Conservation (phyloP, 179 eudicot genomes). For the Beta corolliflora region DNA sequence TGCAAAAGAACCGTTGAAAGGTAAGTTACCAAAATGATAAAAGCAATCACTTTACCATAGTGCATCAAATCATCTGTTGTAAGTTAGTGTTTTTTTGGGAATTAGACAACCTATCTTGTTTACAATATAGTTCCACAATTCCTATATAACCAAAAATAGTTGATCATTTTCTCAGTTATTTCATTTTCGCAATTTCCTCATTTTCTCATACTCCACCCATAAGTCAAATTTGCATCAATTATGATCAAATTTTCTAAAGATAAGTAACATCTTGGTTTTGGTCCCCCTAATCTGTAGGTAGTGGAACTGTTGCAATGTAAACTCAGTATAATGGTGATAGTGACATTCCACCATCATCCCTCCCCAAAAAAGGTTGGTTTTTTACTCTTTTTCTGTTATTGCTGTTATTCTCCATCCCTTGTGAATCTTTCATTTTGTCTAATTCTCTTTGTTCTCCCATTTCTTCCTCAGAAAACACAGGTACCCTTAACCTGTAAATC, state of each 20-base stretch:
- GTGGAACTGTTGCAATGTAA: constrained; percentile 27
- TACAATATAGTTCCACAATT: constrained; percentile 2
- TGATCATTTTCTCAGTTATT: background rate
- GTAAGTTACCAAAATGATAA: constrained; percentile 30
- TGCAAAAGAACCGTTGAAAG: constrained; percentile 32
- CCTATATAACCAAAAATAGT: background rate
- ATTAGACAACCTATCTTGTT: background rate
- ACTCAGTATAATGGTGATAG: constrained; percentile 25
- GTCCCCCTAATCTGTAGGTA: constrained; percentile 38
- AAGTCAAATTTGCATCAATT: constrained; percentile 20
- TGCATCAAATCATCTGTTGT: background rate
- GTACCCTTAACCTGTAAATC: constrained; percentile 21
- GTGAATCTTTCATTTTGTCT: constrained; percentile 33
- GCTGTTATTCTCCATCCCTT: constrained; percentile 28
- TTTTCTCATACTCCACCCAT: constrained; percentile 8
- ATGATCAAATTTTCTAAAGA: constrained; percentile 22
- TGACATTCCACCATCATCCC: constrained; percentile 33
- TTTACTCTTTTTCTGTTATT: constrained; percentile 30
- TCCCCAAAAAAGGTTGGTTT: constrained; percentile 34
- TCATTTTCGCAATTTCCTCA: background rate
- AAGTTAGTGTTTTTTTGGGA: constrained; percentile 6
- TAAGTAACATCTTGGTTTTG: constrained; percentile 22
- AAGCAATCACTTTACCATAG: constrained; percentile 27
- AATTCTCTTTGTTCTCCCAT: constrained; percentile 33
- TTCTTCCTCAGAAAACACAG: constrained; percentile 28